Evolutionary conservation across 805 yeast species (phyloP).

Genomic region (Diddensiella santjacobensis): DNA sequence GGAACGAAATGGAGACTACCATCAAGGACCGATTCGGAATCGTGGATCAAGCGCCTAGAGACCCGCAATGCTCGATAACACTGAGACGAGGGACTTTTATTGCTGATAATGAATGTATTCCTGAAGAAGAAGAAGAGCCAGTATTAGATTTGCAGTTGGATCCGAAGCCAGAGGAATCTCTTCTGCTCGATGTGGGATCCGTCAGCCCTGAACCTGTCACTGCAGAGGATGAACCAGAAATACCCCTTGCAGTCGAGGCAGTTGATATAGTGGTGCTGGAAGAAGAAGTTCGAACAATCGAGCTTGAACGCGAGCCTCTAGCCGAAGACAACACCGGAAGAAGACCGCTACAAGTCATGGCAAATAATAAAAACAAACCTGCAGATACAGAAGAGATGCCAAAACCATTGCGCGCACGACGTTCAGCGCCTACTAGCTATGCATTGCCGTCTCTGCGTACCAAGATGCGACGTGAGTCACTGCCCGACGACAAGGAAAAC

Average conservation of each 20-base stretch:
- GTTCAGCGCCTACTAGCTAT: neutral
- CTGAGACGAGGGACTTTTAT: neutral
- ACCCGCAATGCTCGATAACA: neutral
- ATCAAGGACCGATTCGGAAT: slow-evolving; percentile 9
- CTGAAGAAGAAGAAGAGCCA: slow-evolving; percentile 15
- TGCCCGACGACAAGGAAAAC: slow-evolving; percentile 30
- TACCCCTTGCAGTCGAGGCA: neutral
- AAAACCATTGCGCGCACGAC: slow-evolving; percentile 1
- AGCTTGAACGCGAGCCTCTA: neutral
- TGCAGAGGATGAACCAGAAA: slow-evolving; percentile 5
- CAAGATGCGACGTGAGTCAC: slow-evolving; percentile 65
- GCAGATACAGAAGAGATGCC: slow-evolving; percentile 1
- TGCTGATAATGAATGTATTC: slow-evolving; percentile 7
- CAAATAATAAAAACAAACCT: neutral
- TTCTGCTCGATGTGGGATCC: neutral
- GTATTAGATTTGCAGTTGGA: too few species aligned
- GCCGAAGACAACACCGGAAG: slow-evolving; percentile 1
- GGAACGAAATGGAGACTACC: slow-evolving; percentile 14
- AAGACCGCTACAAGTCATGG: neutral
- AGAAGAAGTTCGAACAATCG: neutral
- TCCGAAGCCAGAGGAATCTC: too few species aligned
- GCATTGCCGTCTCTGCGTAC: slow-evolving; percentile 62
- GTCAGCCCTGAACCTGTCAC: neutral
- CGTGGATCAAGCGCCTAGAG: neutral
- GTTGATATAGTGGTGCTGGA: neutral